phyloP scores from a whole-genome alignment of 202 grass and related monocot species.

The Thinopyrum obtusiflorum region DNA sequence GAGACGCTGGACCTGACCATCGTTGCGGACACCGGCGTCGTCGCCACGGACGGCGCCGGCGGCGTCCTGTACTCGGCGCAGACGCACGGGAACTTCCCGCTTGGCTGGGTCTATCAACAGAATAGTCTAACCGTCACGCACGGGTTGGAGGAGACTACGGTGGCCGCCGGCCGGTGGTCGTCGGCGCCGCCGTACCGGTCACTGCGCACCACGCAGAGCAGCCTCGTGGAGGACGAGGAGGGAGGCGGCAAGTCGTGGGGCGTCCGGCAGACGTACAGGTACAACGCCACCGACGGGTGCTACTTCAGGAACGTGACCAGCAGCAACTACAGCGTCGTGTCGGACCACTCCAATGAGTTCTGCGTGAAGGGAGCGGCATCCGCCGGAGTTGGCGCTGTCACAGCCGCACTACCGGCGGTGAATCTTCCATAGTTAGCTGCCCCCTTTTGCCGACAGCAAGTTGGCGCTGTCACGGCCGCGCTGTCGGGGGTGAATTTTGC shows the following conservation, averaged over 20 bases:
- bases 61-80: not conserved
- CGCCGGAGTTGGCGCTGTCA: too few species aligned
- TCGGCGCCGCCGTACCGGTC: not conserved
- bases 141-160: not conserved
- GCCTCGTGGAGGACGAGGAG: not conserved
- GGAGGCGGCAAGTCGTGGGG: not conserved
- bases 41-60: not conserved
- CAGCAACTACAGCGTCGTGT: slow-evolving; percentile 29
- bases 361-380: slow-evolving; percentile 15
- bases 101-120: not conserved
- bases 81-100: not conserved
- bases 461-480: too few species aligned
- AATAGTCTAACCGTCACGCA: not conserved
- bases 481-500: too few species aligned
- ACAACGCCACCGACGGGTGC: slow-evolving; percentile 50
- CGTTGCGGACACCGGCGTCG: not conserved
- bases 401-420: too few species aligned
- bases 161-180: not conserved
- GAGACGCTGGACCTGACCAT: not conserved
- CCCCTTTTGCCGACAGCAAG: too few species aligned
- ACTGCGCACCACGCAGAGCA: not conserved
- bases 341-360: slow-evolving; percentile 39
- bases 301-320: slow-evolving; percentile 65
- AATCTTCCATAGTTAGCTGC: too few species aligned
- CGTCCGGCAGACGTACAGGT: slow-evolving; percentile 46